Conservation (phyloP, 495 filamentous ascomycete species). For the Aspergillus panamensis region DNA sequence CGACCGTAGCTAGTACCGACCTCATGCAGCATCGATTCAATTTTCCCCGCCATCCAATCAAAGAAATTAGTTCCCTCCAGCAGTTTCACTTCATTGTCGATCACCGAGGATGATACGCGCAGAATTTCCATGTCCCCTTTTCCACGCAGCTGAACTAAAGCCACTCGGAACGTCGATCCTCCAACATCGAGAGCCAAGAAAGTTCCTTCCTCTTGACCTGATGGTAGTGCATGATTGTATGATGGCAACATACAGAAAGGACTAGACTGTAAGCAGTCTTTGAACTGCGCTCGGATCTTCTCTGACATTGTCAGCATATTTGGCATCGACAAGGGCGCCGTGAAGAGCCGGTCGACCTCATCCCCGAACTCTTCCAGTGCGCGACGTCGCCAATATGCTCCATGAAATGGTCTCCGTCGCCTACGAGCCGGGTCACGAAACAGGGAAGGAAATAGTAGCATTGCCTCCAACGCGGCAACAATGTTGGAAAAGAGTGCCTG, state of each 20-base stretch:
- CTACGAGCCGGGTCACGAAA: constrained; percentile 39
- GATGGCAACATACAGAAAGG: constrained; percentile 64
- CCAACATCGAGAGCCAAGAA: constrained; percentile 64
- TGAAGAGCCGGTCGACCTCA: constrained; percentile 49
- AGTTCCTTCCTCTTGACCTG: constrained; percentile 56
- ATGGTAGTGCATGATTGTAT: constrained; percentile 59
- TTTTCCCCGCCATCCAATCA: constrained; percentile 64
- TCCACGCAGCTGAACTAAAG: constrained; percentile 55
- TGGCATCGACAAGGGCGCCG: constrained; percentile 37
- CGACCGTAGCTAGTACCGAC: constrained; percentile 40
- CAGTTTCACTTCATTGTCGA: constrained; percentile 52
- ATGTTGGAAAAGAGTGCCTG: constrained; percentile 54
- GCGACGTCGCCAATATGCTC: constrained; percentile 42
- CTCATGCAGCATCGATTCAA: constrained; percentile 51
- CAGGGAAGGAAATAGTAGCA: constrained; percentile 51
- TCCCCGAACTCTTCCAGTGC: constrained; percentile 49
- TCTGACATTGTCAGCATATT: constrained; percentile 54
- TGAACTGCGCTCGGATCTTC: constrained; percentile 57
- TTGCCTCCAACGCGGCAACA: constrained; percentile 47
- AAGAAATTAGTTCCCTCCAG: constrained; percentile 58
- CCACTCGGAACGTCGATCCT: constrained; percentile 63
- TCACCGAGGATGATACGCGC: constrained; percentile 46
- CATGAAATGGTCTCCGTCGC: constrained; percentile 35
- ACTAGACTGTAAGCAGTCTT: constrained; percentile 49
- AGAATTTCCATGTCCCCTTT: constrained; percentile 51